These are phyloP conservation scores for Talaromyces sp. DNA, from an alignment of 2,329 filamentous ascomycete species.

Conservation along the genomic window DNA sequence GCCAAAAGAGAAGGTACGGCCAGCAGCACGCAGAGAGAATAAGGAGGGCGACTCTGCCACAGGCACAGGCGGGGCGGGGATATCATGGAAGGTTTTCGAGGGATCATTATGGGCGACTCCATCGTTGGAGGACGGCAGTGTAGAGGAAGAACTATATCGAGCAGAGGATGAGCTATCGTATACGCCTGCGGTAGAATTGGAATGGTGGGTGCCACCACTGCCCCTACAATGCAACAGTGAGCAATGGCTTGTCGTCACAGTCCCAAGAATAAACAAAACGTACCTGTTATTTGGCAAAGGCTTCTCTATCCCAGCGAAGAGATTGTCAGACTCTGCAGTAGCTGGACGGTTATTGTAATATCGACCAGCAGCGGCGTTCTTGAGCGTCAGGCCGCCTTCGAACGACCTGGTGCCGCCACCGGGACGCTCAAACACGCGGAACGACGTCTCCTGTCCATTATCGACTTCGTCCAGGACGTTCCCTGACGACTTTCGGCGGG, in stretches of 20 bases:
- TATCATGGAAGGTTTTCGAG: constrained; percentile 34
- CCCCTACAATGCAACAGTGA: constrained; percentile 31
- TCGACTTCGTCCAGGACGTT: constrained; percentile 47
- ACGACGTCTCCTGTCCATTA: constrained; percentile 40
- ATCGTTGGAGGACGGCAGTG: constrained; percentile 51
- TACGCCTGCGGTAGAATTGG: constrained; percentile 39
- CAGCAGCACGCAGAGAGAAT: constrained; percentile 40
- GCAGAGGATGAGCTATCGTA: constrained; percentile 45
- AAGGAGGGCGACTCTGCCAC: constrained; percentile 31
- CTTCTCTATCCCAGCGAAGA: constrained; percentile 30
- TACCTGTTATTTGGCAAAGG: constrained; percentile 31
- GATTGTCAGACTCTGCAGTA: constrained; percentile 33
- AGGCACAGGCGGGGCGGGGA: constrained; percentile 31
- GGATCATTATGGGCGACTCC: constrained; percentile 32
- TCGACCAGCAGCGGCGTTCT: constrained; percentile 28
- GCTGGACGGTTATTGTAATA: constrained; percentile 24
- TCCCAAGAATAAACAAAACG: not conserved
- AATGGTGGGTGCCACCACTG: constrained; percentile 45
- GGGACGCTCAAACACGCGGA: constrained; percentile 50
- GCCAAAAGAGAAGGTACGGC: constrained; percentile 51
- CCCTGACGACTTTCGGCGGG: constrained; percentile 50
- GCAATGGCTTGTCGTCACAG: constrained; percentile 4
- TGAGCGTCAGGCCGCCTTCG: constrained; percentile 34
- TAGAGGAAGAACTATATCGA: constrained; percentile 51
- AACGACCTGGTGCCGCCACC: constrained; percentile 37